Conservation (phyloP, 1,139 yeast genomes). For the Sugiyamaella novakii region DNA sequence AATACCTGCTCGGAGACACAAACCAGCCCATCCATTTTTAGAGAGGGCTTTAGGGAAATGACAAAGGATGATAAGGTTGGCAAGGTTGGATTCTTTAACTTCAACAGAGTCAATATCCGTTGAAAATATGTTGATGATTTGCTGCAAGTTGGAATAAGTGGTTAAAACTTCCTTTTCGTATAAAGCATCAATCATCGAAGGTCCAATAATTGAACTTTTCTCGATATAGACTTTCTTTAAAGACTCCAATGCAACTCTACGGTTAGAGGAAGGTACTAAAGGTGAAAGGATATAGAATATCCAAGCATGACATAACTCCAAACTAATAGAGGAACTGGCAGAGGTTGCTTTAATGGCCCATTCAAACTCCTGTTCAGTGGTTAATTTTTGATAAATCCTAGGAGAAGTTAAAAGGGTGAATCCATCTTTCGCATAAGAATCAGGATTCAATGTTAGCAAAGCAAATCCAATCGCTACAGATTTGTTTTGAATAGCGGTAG, state of each 20-base stretch:
- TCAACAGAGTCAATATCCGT: conserved; percentile 39
- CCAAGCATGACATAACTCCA: conserved; percentile 36
- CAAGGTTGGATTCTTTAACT: conserved; percentile 39
- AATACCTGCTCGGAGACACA: conserved; percentile 59
- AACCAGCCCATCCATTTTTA: conserved; percentile 77
- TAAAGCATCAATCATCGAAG: conserved; percentile 25
- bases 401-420: conserved; percentile 26
- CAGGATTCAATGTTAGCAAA: conserved; percentile 31
- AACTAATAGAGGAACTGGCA: conserved; percentile 32
- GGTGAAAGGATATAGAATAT: conserved; percentile 33
- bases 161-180: conserved; percentile 37
- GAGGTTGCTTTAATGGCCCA: conserved; percentile 35
- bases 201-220: conserved; percentile 19
- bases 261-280: conserved; percentile 23
- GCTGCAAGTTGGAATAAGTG: conserved; percentile 12
- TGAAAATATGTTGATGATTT: conserved; percentile 17
- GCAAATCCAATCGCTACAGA: conserved; percentile 38
- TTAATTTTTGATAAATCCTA: conserved; percentile 33
- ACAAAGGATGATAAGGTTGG: conserved; percentile 54
- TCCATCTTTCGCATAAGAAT: conserved; percentile 17
- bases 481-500: conserved; percentile 40
- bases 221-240: conserved; percentile 26
- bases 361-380: conserved; percentile 31
- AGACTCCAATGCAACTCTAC: conserved; percentile 18
- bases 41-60: conserved; percentile 52